phyloP scores from a whole-genome alignment of 176 grass and related monocot genomes.

The Zizania latifolia region DNA sequence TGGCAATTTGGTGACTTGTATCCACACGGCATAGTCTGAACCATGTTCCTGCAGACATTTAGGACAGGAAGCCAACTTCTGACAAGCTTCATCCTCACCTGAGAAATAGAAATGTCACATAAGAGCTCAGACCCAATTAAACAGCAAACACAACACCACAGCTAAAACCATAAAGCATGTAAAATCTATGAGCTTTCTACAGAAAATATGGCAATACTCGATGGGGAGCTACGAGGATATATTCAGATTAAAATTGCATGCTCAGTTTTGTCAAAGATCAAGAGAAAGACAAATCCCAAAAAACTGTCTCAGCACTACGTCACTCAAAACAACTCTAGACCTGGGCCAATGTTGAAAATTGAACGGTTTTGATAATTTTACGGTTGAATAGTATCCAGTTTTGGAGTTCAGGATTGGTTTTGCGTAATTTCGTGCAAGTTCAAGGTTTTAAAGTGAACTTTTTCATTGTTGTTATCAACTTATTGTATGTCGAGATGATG shows the following conservation, averaged over 20 bases:
- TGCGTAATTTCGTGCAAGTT: not conserved
- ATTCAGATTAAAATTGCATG: not conserved
- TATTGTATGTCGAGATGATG: not conserved
- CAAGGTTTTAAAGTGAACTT: not conserved
- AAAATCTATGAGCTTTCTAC: not conserved
- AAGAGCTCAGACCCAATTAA: not conserved
- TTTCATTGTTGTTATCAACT: not conserved
- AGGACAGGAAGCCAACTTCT: slow-evolving; percentile 80
- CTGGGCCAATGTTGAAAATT: not conserved
- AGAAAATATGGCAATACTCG: not conserved
- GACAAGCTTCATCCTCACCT: slow-evolving; percentile 72
- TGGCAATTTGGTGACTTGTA: slow-evolving; percentile 52
- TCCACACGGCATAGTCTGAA: slow-evolving; percentile 44
- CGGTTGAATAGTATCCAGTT: not conserved
- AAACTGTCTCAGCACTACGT: not conserved
- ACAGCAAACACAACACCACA: not conserved
- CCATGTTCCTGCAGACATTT: slow-evolving; percentile 65
- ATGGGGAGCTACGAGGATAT: not conserved
- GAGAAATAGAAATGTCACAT: not conserved
- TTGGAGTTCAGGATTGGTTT: not conserved
- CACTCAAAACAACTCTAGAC: not conserved
- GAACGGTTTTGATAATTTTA: not conserved
- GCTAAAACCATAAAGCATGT: not conserved
- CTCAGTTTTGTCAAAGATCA: not conserved
- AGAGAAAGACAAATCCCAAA: not conserved